These are phyloP conservation scores for Colletotrichum acutatum DNA, from an alignment of 2,329 filamentous ascomycete species.

Conservation along the genomic window DNA sequence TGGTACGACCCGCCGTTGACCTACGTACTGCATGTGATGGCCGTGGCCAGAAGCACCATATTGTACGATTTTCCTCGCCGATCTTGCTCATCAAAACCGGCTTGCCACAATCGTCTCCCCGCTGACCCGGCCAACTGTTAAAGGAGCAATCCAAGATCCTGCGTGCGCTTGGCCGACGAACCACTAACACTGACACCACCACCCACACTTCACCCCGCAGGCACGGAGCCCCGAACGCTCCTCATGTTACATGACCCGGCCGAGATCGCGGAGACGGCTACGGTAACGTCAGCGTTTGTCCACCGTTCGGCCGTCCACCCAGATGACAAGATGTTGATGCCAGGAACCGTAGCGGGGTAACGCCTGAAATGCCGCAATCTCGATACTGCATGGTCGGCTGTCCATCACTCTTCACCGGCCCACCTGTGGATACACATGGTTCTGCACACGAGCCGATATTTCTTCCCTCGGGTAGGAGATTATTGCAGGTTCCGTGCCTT, in stretches of 20 bases:
- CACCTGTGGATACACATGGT: slow-evolving; percentile 24
- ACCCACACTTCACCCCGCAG: slow-evolving; percentile 15
- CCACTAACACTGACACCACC: slow-evolving; percentile 10
- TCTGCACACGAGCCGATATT: slow-evolving; percentile 17
- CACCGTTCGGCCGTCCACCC: slow-evolving; percentile 6
- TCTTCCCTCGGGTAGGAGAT: slow-evolving; percentile 10
- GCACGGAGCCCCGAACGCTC: slow-evolving; percentile 19
- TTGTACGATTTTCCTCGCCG: neutral
- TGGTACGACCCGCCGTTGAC: neutral
- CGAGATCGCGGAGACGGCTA: slow-evolving; percentile 32
- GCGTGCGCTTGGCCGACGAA: slow-evolving; percentile 2
- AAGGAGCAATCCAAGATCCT: neutral
- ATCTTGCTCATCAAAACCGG: slow-evolving; percentile 7
- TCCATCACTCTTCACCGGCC: slow-evolving; percentile 27
- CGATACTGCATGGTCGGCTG: slow-evolving; percentile 19
- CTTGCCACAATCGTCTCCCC: slow-evolving; percentile 10
- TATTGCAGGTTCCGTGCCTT: slow-evolving; percentile 2
- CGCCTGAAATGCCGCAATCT: slow-evolving; percentile 32
- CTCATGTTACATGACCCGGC: slow-evolving; percentile 24
- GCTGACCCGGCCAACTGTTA: slow-evolving; percentile 4
- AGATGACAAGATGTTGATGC: neutral
- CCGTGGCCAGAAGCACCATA: slow-evolving; percentile 7
- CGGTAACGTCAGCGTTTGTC: slow-evolving; percentile 26
- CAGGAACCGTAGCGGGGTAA: slow-evolving; percentile 20
- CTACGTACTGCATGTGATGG: slow-evolving; percentile 13